Percentiles rank a stretch among this genome's conserved stretches.
Conservation (phyloP, 345 rosid genomes). For the Salix koriyanagi region DNA sequence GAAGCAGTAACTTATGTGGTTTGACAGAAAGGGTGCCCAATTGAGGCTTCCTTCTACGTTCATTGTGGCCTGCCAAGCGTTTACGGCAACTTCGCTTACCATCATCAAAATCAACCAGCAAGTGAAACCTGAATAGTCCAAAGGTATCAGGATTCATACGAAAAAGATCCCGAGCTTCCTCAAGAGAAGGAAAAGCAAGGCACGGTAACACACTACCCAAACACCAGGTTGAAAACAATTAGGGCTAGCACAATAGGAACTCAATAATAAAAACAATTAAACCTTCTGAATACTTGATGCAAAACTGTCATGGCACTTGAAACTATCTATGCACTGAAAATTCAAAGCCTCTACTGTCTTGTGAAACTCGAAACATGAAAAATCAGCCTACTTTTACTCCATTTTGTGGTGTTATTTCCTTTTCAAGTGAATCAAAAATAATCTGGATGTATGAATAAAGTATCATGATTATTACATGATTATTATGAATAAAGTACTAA, state of each 20-base stretch:
- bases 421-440: neutral
- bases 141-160: neutral
- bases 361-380: neutral
- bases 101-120: constrained; percentile 82
- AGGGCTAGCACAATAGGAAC: no score
- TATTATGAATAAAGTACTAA: neutral
- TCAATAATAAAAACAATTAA: neutral
- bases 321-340: neutral
- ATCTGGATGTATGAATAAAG: neutral
- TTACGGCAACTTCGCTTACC: constrained; percentile 86
- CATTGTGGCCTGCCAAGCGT: constrained; percentile 83
- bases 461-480: no score
- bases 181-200: neutral
- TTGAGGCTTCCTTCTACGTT: constrained; percentile 87
- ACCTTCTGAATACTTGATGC: neutral
- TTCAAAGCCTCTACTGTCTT: neutral
- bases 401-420: neutral
- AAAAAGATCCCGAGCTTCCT: neutral
- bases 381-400: neutral
- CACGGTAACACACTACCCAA: neutral
- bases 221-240: neutral
- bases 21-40: constrained; percentile 26
- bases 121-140: constrained; percentile 68
- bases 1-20: constrained; percentile 16
- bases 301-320: neutral